Evolutionary conservation across 441 rosid genomes (phyloP), one percentile per base, ranked within the genome.

Genomic region (Theobroma grandiflorum): DNA sequence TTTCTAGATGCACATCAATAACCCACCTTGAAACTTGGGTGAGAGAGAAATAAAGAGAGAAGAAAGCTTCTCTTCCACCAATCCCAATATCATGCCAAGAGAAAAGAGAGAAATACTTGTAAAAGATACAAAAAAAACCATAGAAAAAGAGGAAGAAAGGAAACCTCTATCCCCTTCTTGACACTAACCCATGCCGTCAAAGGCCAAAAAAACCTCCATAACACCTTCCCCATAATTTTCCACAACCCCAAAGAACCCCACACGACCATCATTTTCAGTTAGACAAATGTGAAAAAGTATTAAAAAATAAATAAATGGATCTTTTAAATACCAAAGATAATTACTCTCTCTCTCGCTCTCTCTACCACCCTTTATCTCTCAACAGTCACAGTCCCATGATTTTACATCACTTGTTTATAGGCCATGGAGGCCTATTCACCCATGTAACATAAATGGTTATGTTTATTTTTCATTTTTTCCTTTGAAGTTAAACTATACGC

Each of bases 11-110:
- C 80, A 80, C 85, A 77, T 80, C 86, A 87, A 86, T 69, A 81
- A 72, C 89, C 86, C 84, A 74, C 86, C 88, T 88, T 88, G 89
- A 89, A 90, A 86, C 50, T 84, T 80, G 90, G 74, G 84, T 67
- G 4, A 58, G 3, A 45, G 47, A 26, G 4, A 5, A 8, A 26
- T 3, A 22, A n/a, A 2, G 47, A 37, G 70, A 31, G 6, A 61
- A 15, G 38, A 49, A 70, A 61, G 49, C 58, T 72, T 69, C 47
- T 75, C 84, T 65, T 75, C 83, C 88, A 82, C 80, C 88, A 86
- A 88, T 88, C 89, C 89, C 91, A 78, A 80, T 38, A 81, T 80
- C 79, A 79, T 76, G 11, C 64, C 33, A 78, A 20, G 52, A 66
- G 68, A 72, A 78, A 82, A 79, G 61, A 74, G 18, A 11, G n/a